Conservation (phyloP, 148 eudicot species). For the Rhododendron ferrugineum region DNA sequence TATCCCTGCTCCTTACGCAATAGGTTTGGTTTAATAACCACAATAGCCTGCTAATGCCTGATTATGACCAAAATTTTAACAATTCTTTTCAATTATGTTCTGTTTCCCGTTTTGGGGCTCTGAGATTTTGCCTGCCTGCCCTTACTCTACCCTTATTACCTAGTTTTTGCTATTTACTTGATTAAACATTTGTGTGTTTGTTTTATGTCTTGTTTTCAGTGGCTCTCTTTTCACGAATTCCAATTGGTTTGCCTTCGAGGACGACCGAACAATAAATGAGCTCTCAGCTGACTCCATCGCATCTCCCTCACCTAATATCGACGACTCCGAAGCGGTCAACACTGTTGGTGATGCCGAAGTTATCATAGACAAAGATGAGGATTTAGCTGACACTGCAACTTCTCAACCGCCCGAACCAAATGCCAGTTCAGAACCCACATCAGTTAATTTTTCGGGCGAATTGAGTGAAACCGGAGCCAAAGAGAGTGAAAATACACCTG, state of each 20-base stretch:
- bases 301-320: constrained; percentile 46
- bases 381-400: constrained; percentile 34
- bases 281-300: constrained; percentile 30
- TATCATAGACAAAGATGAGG: constrained; percentile 24
- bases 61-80: not conserved
- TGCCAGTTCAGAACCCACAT: constrained; percentile 11
- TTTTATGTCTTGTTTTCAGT: constrained; percentile 27
- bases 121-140: not conserved
- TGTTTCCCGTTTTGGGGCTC: not conserved
- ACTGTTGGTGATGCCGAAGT: constrained; percentile 28
- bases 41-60: not conserved
- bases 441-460: constrained; percentile 10
- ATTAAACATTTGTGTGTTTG: not conserved
- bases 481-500: constrained; percentile 45
- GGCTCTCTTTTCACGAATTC: constrained; percentile 79
- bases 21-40: not conserved
- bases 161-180: not conserved
- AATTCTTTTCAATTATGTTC: not conserved
- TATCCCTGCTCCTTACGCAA: not conserved
- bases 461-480: constrained; percentile 14
- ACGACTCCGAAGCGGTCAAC: constrained; percentile 15
- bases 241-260: constrained; percentile 91
- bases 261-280: constrained; percentile 40
- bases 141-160: not conserved
- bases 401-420: constrained; percentile 30